Evolutionary conservation across 2,329 filamentous ascomycete species (phyloP).

Genomic region (Magnaporthiopsis rhizophila): DNA sequence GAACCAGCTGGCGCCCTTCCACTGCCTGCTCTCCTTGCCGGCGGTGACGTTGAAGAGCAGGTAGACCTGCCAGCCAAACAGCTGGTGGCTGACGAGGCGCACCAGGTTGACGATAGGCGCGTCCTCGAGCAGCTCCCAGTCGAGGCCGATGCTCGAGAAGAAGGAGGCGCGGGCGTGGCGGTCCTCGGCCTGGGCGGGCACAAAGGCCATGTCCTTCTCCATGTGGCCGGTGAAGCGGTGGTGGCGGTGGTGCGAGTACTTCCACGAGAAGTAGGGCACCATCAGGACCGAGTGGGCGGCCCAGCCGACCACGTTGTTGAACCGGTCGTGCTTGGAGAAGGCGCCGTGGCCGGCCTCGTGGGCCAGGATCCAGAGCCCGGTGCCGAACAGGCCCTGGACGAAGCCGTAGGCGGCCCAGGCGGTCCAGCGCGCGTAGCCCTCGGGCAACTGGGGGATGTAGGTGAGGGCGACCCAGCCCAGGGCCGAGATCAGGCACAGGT

Average conservation of each 20-base stretch:
- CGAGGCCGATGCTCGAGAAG: constrained; percentile 22
- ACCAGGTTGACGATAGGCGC: constrained; percentile 48
- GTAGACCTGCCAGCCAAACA: constrained; percentile 58
- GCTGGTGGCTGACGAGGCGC: constrained; percentile 52
- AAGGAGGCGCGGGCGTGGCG: constrained; percentile 3
- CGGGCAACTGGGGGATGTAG: constrained; percentile 44
- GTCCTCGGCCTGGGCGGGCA: constrained; percentile 38
- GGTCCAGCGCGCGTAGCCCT: constrained; percentile 31
- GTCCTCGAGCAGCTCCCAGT: constrained; percentile 53
- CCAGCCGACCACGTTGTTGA: constrained; percentile 75
- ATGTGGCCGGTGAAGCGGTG: constrained; percentile 62
- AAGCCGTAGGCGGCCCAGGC: constrained; percentile 55
- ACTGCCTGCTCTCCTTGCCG: constrained; percentile 39
- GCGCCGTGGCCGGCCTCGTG: constrained; percentile 66
- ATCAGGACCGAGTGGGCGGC: constrained; percentile 43
- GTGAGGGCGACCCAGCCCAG: constrained; percentile 43
- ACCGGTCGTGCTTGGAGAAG: constrained; percentile 45
- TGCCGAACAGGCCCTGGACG: constrained; percentile 56
- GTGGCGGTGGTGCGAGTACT: constrained; percentile 61
- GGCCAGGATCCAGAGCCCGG: constrained; percentile 62
- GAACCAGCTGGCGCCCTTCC: constrained; percentile 30
- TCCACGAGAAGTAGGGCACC: constrained; percentile 69
- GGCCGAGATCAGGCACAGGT: constrained; percentile 39
- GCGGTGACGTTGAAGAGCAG: constrained; percentile 50
- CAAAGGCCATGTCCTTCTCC: constrained; percentile 59